Base-by-base conservation (phyloP, 352 stramenopile genomes). In the Phytophthora macrochlamydospora region DNA sequence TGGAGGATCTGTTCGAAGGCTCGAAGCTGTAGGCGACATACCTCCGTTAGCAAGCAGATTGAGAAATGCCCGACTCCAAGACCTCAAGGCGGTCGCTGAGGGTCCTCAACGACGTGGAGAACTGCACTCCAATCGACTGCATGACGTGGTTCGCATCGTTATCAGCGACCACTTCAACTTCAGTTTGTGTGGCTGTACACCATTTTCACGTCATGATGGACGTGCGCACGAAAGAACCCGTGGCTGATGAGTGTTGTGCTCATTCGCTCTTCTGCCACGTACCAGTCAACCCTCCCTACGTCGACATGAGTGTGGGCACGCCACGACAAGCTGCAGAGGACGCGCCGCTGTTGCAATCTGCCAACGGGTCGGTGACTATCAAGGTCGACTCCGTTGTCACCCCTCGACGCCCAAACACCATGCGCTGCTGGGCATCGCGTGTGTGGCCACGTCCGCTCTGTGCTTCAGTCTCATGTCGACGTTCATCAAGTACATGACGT, bases 381-480 rank as follows among this genome's bases (percentile, higher is more conserved):
- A 46, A 46, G 40, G 14, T 46, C 40, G 40, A 46, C 6, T 46
- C 35, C 35, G 35, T 40, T 51, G 57, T 7, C 2, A 38, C 44
- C 11, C 40, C 69, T 13, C 46, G 57, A 30, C 28, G 35, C 56
- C 32, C 18, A 66, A 73, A 56, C 72, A 80, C 43, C 81, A 91
- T 65, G 69, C 74, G 42, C 69, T 92, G 24, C 48, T 88, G 18
- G 85, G 85, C 32, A 76, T 93, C 9, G 53, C 67, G 31, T 84
- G 69, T 48, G 82, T 93, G 24, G 83, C 83, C 0, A 50, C 72
- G 45, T 89, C 85, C 14, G 85, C 85, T 1, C 66, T 93, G 18
- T 91, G 79, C 62, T 93, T 93, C 63, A 91, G 83, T 51, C 59
- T 91, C 76, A 92, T 92, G 82, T 87, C 76, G 14, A 89, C 79